A percentile compares a stretch with the other conserved stretches of the same genome.
Evolutionary conservation across 2,329 filamentous ascomycete genomes (phyloP).

Genomic region (Ophiocordyceps camponoti-rufipedis): DNA sequence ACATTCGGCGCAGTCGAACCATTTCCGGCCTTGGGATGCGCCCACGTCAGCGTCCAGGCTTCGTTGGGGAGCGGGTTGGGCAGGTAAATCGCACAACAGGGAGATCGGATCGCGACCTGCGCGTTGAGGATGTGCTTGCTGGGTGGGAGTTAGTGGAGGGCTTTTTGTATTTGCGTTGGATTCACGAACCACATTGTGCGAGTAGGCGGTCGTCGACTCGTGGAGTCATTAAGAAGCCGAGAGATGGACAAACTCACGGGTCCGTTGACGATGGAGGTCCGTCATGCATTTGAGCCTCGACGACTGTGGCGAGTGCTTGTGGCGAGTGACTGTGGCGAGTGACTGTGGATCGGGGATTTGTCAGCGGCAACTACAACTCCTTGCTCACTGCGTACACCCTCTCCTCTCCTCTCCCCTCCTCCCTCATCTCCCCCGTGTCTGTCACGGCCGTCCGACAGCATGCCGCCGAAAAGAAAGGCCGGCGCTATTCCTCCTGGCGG

Average conservation of each 20-base stretch:
- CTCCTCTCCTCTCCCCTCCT: no score
- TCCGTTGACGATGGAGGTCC: no score
- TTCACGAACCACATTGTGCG: background rate
- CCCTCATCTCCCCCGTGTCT: constrained; percentile 1
- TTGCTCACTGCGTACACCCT: no score
- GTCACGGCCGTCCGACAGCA: constrained; percentile 14
- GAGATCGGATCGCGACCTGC: constrained; percentile 86
- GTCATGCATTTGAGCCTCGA: no score
- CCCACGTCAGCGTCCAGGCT: background rate
- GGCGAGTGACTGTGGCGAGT: no score
- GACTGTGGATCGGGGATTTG: background rate
- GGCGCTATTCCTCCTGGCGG: constrained; percentile 24
- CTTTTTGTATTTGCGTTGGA: background rate
- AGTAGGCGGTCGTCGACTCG: background rate
- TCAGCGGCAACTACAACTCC: background rate
- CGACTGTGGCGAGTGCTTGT: no score
- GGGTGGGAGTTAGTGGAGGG: background rate
- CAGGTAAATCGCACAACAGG: constrained; percentile 54
- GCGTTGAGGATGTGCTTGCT: constrained; percentile 98
- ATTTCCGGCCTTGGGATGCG: constrained; percentile 53
- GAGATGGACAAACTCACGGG: no score
- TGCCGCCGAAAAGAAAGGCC: constrained; percentile 60
- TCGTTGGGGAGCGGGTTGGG: background rate
- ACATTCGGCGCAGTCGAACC: constrained; percentile 97
- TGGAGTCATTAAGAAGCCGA: no score